A percentile compares a stretch with the other conserved stretches of the same genome.
Evolutionary conservation across 371 early-diverging fungal species (phyloP).

Genomic region (Catenaria anguillulae): DNA sequence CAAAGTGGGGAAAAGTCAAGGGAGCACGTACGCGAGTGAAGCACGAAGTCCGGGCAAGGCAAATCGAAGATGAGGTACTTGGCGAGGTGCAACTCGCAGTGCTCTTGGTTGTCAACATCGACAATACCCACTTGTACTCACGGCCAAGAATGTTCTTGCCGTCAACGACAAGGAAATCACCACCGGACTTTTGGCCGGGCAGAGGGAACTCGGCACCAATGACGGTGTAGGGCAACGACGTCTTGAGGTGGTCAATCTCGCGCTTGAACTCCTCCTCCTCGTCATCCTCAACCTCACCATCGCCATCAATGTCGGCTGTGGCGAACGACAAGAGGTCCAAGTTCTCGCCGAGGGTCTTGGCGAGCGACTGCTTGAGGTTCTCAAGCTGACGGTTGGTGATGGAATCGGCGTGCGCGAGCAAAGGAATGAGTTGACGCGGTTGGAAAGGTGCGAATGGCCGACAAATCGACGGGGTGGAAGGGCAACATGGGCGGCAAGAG

Average conservation of each 20-base stretch:
- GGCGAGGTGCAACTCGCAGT: constrained; percentile 8
- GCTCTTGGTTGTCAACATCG: constrained; percentile 8
- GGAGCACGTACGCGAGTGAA: neutral
- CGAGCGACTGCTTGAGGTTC: constrained; percentile 8
- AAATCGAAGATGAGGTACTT: constrained; percentile 4
- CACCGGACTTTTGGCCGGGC: neutral
- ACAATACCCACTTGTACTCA: constrained; percentile 10
- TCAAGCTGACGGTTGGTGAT: constrained; percentile 10
- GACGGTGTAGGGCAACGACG: constrained; percentile 3
- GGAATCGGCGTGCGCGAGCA: constrained; percentile 9
- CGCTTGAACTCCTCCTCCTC: neutral
- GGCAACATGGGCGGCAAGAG: constrained; percentile 4
- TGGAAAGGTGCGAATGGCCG: constrained; percentile 8
- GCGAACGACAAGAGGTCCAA: neutral
- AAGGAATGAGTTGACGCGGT: constrained; percentile 10
- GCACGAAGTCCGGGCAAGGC: neutral
- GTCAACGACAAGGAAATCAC: constrained; percentile 8
- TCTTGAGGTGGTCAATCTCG: neutral
- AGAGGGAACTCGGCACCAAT: constrained; percentile 8
- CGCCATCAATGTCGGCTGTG: constrained; percentile 8
- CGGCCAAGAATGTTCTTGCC: constrained; percentile 11
- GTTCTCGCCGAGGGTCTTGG: constrained; percentile 4
- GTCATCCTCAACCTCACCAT: constrained; percentile 7
- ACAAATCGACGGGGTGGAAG: constrained; percentile 8
- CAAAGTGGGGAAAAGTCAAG: no score